A percentile compares a stretch with the other conserved stretches of the same genome.
These are phyloP conservation scores for Cladorrhinum samala DNA, from an alignment of 495 filamentous ascomycete genomes.

Conservation along the genomic window DNA sequence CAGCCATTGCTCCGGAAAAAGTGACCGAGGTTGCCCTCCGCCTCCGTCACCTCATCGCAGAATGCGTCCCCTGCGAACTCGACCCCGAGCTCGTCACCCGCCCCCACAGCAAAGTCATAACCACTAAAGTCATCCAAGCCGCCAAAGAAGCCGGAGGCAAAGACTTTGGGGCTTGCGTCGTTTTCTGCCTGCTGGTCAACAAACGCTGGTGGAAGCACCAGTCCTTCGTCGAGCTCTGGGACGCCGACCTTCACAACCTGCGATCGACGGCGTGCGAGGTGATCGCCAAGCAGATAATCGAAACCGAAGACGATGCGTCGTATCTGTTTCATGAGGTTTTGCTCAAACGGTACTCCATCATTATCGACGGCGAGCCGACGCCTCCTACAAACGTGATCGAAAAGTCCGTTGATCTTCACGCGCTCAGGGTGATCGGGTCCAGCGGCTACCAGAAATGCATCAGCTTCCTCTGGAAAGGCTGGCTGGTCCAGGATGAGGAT, in stretches of 20 bases:
- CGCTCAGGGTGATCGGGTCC: conserved; percentile 76
- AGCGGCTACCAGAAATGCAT: conserved; percentile 95
- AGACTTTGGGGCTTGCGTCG: conserved; percentile 69
- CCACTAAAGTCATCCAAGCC: conserved; percentile 65
- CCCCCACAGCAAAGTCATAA: conserved; percentile 81
- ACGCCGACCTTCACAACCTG: conserved; percentile 73
- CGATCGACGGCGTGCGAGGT: conserved; percentile 85
- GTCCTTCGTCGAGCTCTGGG: conserved; percentile 76
- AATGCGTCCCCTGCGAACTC: conserved; percentile 81
- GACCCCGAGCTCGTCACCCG: conserved; percentile 63
- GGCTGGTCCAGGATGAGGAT: conserved; percentile 89
- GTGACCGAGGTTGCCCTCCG: conserved; percentile 85
- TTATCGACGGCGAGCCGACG: conserved; percentile 64
- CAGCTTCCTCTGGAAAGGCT: conserved; percentile 85
- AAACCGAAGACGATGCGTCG: conserved; percentile 66
- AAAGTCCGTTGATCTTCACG: conserved; percentile 86
- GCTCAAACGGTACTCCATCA: conserved; percentile 85
- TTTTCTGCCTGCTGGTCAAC: conserved; percentile 78
- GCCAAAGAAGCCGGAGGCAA: conserved; percentile 73
- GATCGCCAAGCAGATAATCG: conserved; percentile 91
- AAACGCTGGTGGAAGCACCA: conserved; percentile 88
- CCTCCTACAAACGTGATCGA: conserved; percentile 80
- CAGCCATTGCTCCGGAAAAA: conserved; percentile 58
- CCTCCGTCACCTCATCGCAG: conserved; percentile 85
- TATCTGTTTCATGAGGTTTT: conserved; percentile 75